These are phyloP conservation scores for Chytriomyces hyalinus DNA, from an alignment of 192 early-diverging fungal species.

Conservation along the genomic window DNA sequence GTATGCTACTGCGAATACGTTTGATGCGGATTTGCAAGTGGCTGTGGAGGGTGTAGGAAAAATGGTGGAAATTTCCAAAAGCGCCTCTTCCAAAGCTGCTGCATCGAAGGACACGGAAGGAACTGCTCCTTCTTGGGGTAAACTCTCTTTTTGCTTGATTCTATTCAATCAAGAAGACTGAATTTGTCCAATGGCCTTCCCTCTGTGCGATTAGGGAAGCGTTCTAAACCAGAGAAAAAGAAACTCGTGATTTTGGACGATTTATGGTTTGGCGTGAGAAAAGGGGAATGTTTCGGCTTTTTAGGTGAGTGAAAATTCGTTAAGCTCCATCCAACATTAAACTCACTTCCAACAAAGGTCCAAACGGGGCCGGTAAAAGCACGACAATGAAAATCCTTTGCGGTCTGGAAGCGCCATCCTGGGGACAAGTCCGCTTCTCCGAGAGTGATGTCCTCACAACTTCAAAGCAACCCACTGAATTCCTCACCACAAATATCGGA, in stretches of 20 bases:
- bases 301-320: slow-evolving; percentile 32
- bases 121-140: neutral
- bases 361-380: slow-evolving; percentile 70
- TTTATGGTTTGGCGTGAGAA: slow-evolving; percentile 49
- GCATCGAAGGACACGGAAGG: neutral
- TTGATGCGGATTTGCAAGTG: slow-evolving; percentile 11
- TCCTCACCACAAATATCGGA: slow-evolving; percentile 41
- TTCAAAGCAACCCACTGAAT: neutral
- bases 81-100: neutral
- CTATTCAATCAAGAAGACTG: neutral
- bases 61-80: neutral
- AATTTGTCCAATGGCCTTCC: neutral
- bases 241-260: slow-evolving; percentile 45
- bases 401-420: slow-evolving; percentile 56
- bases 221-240: slow-evolving; percentile 29
- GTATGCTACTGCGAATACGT: neutral
- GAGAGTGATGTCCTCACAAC: slow-evolving; percentile 4
- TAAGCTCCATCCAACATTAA: neutral
- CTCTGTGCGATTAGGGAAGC: neutral
- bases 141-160: neutral
- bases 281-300: slow-evolving; percentile 54
- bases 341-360: slow-evolving; percentile 34
- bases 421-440: slow-evolving; percentile 60
- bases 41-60: slow-evolving; percentile 19
- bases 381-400: slow-evolving; percentile 70